phyloP scores from a whole-genome alignment of 768 basidiomycete genomes.

The Mycena rosella region DNA sequence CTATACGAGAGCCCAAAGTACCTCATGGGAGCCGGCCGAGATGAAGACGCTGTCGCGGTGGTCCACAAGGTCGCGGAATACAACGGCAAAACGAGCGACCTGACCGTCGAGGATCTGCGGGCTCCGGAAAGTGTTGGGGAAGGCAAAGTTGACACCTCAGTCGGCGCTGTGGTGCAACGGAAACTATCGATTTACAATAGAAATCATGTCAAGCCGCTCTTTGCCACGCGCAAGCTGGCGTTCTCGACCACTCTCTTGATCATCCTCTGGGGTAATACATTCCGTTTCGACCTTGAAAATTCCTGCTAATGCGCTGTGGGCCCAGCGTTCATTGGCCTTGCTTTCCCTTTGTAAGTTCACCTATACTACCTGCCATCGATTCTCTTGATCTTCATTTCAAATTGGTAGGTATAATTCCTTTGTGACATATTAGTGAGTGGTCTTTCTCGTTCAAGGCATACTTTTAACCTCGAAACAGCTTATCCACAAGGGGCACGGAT shows the following conservation, averaged over 20 bases:
- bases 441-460: neutral
- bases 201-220: slow-evolving; percentile 69
- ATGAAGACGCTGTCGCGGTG: slow-evolving; percentile 62
- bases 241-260: slow-evolving; percentile 75
- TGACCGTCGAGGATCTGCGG: slow-evolving; percentile 61
- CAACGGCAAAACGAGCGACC: slow-evolving; percentile 57
- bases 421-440: slow-evolving; percentile 64
- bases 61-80: slow-evolving; percentile 63
- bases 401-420: slow-evolving; percentile 61
- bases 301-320: neutral
- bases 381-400: too few relatives aligned
- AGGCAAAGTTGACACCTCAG: slow-evolving; percentile 29
- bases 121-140: slow-evolving; percentile 36
- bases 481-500: slow-evolving; percentile 60
- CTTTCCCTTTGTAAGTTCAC: slow-evolving; percentile 73
- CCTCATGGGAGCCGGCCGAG: slow-evolving; percentile 66
- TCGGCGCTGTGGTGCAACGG: slow-evolving; percentile 48
- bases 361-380: slow-evolving; percentile 46
- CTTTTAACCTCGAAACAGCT: slow-evolving; percentile 43
- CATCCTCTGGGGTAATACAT: slow-evolving; percentile 58
- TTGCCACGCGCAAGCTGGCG: slow-evolving; percentile 72
- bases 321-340: slow-evolving; percentile 79
- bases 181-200: slow-evolving; percentile 50
- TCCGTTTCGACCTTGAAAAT: too few relatives aligned
- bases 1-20: slow-evolving; percentile 71